Conservation (phyloP, 2,329 filamentous ascomycete species). For the Penicillium oxalicum region DNA sequence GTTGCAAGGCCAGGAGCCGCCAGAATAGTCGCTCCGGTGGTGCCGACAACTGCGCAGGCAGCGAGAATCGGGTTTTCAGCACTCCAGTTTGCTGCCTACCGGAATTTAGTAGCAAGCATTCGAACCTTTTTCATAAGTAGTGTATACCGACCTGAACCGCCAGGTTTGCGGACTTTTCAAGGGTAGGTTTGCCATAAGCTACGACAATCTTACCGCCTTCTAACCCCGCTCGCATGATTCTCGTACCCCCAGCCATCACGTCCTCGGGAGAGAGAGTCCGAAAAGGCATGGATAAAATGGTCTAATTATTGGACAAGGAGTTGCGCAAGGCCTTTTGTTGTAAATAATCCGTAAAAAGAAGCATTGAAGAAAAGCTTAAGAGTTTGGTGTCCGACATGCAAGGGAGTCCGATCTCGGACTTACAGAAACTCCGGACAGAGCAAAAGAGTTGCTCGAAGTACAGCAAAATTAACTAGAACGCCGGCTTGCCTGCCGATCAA, state of each 20-base stretch:
- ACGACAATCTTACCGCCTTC: neutral
- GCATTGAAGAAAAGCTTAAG: no score
- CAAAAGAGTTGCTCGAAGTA: no score
- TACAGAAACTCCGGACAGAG: no score
- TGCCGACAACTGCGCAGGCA: neutral
- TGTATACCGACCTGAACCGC: neutral
- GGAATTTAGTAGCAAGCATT: neutral
- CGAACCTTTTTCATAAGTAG: neutral
- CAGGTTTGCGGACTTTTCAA: neutral
- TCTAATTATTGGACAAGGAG: no score
- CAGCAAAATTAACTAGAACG: no score
- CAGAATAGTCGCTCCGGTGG: neutral
- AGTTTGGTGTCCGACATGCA: no score
- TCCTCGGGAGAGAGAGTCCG: slow-evolving; percentile 47
- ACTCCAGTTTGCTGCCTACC: neutral
- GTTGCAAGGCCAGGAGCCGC: neutral
- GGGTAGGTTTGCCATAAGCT: neutral
- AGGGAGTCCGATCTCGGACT: no score
- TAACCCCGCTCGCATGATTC: slow-evolving; percentile 4
- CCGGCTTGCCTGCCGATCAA: no score
- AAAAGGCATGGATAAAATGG: neutral
- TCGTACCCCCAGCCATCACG: neutral
- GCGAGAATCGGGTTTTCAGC: neutral
- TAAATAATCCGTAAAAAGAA: no score
- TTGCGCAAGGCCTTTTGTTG: no score